phyloP scores from a whole-genome alignment of 2,329 filamentous ascomycete species.

The Colletotrichum eleusines region DNA sequence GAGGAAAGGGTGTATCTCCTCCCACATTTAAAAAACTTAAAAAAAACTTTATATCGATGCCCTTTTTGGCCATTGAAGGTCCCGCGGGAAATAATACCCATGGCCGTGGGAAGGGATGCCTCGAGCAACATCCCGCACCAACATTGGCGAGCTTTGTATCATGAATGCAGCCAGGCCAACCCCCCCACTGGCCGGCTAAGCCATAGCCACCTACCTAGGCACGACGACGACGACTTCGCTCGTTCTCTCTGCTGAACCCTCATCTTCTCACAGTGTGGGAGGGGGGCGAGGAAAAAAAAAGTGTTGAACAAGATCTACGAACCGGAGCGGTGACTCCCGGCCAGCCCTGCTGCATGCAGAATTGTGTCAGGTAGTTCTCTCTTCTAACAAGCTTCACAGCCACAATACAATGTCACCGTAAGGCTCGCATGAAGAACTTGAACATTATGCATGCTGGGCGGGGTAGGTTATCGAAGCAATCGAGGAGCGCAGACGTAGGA shows the following conservation, averaged over 20 bases:
- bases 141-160: slow-evolving; percentile 23
- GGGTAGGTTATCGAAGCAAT: slow-evolving; percentile 22
- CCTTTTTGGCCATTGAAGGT: neutral
- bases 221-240: neutral
- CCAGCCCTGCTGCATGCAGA: slow-evolving; percentile 17
- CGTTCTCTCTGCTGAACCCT: neutral
- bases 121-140: slow-evolving; percentile 21
- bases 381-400: slow-evolving; percentile 20
- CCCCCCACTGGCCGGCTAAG: slow-evolving; percentile 25
- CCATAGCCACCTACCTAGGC: neutral
- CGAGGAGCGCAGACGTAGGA: slow-evolving; percentile 10
- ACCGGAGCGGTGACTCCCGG: neutral
- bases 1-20: neutral
- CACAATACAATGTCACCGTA: slow-evolving; percentile 11
- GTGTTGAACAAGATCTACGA: neutral
- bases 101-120: slow-evolving; percentile 1
- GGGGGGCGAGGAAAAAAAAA: neutral
- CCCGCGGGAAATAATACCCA: neutral
- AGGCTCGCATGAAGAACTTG: slow-evolving; percentile 20
- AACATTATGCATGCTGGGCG: slow-evolving; percentile 32
- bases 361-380: slow-evolving; percentile 7
- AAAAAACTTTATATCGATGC: neutral
- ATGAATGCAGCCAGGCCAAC: slow-evolving; percentile 31
- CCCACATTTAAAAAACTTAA: too few relatives aligned
- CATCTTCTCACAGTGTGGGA: slow-evolving; percentile 4